Evolutionary conservation across 2,329 filamentous ascomycete genomes (phyloP), one percentile per base, ranked within the genome.

Genomic region (Ophiostoma novo-ulmi): DNA sequence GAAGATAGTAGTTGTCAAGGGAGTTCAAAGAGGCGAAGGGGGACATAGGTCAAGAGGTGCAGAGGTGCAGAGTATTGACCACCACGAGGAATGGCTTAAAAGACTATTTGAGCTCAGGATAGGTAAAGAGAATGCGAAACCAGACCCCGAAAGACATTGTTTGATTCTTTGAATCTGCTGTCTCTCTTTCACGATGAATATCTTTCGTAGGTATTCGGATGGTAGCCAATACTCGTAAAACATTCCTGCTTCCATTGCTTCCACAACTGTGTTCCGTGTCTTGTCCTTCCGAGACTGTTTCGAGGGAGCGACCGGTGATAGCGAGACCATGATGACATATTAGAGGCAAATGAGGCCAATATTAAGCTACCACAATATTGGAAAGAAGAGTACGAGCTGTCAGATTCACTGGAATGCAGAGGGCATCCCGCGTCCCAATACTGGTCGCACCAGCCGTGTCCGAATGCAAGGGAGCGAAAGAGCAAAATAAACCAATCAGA

Each of bases 1-100:
- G 52, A 58, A 58, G 52, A 55, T 26, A 48, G 52, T 55, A n/a
- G 52, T 58, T 58, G 52, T 26, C n/a, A 58, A 58, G 22, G 10
- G 52, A 58, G n/a, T 13, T 26, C 26, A 2, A 13, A 58, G 22
- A 58, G 52, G n/a, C 52, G 13, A 14, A 10, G 13, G n/a, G 7
- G 17, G 2, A n/a, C 17, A 48, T 20, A n/a, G 8, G 4, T 7
- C 1, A n/a, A 39, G 38, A 39, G 17, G 14, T 20, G 0, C 1
- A 26, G 52, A 58, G n/a, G 8, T 26, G n/a, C 26, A 26, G 1
- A 58, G 13, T 13, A 22, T 13, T 58, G 22, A 17, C 7, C 6
- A 13, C 11, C 7, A 22, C 48, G 48, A n/a, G 48, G 22, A 22
- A 48, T 5, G 8, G 17, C 26, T 26, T 26, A 14, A 41, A 41